These are phyloP conservation scores for Ensete glaucum DNA, from an alignment of 176 grass and related monocot genomes.

Conservation along the genomic window DNA sequence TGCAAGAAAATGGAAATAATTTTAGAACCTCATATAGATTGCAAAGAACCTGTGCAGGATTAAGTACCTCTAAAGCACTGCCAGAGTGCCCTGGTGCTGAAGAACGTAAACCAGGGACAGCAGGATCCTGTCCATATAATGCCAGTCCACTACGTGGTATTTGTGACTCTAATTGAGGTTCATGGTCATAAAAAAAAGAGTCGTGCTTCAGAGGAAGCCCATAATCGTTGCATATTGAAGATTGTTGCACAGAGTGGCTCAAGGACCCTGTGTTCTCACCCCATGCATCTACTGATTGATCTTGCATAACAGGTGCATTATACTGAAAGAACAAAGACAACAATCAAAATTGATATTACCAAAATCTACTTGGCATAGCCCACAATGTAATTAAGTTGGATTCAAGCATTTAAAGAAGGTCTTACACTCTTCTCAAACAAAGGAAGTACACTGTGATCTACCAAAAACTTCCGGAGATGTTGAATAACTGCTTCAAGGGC, in stretches of 20 bases:
- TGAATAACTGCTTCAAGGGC: conserved; percentile 72
- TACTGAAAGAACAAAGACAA: conserved; percentile 22
- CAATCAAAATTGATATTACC: neutral
- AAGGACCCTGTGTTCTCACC: conserved; percentile 42
- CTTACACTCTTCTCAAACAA: conserved; percentile 95
- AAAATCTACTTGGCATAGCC: conserved; percentile 6
- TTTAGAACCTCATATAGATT: too few species aligned
- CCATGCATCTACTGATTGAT: conserved; percentile 34
- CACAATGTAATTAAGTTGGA: neutral
- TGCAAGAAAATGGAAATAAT: too few species aligned
- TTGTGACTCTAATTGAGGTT: conserved; percentile 47
- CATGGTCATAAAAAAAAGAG: conserved; percentile 45
- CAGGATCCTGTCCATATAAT: conserved; percentile 81
- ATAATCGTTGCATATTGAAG: conserved; percentile 48
- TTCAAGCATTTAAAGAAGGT: neutral
- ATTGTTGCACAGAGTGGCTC: conserved; percentile 33
- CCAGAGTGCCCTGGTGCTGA: conserved; percentile 54
- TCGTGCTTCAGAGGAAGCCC: conserved; percentile 53
- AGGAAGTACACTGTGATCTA: conserved; percentile 90
- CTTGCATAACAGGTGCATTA: conserved; percentile 41
- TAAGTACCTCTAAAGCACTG: conserved; percentile 31
- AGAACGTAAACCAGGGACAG: conserved; percentile 50
- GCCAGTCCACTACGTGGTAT: conserved; percentile 56
- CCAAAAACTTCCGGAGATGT: conserved; percentile 95
- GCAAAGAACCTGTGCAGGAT: neutral